Evolutionary conservation across 768 basidiomycete genomes (phyloP).

Genomic region (Sarcodon aspratus): DNA sequence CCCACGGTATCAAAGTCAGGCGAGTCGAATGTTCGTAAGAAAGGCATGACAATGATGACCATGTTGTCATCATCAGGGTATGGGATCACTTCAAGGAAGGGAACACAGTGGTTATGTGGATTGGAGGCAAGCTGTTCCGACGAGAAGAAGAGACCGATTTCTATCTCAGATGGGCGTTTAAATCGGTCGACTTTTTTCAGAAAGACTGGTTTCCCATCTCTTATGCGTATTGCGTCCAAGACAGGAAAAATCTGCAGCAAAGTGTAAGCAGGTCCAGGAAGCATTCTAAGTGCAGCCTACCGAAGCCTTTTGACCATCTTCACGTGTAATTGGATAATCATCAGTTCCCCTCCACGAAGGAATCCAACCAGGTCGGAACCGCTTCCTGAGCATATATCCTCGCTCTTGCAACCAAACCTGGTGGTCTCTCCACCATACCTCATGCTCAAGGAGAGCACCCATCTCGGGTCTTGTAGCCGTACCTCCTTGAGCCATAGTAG

Average conservation of each 20-base stretch:
- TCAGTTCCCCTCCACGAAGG: conserved; percentile 12
- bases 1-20: conserved; percentile 18
- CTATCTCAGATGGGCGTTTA: too few species aligned
- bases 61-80: conserved; percentile 7
- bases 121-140: conserved; percentile 8
- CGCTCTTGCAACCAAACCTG: too few species aligned
- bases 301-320: not conserved
- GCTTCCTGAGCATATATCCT: conserved; percentile 13
- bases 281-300: not conserved
- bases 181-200: conserved; percentile 13
- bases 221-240: conserved; percentile 11
- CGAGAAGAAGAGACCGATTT: too few species aligned
- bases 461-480: too few species aligned
- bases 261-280: not conserved
- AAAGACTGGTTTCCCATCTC: conserved; percentile 10
- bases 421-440: too few species aligned
- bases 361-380: conserved; percentile 14
- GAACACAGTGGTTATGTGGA: conserved; percentile 19
- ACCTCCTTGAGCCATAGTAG: too few species aligned
- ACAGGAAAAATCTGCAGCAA: too few species aligned
- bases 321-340: not conserved
- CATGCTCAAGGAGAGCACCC: too few species aligned
- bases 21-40: conserved; percentile 10
- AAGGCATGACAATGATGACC: conserved; percentile 18
- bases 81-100: conserved; percentile 13